Evolutionary conservation across 225 moss, liverwort and hornwort species (phyloP), one percentile per base, ranked within the genome.

Genomic region (Sphagnum contortum): DNA sequence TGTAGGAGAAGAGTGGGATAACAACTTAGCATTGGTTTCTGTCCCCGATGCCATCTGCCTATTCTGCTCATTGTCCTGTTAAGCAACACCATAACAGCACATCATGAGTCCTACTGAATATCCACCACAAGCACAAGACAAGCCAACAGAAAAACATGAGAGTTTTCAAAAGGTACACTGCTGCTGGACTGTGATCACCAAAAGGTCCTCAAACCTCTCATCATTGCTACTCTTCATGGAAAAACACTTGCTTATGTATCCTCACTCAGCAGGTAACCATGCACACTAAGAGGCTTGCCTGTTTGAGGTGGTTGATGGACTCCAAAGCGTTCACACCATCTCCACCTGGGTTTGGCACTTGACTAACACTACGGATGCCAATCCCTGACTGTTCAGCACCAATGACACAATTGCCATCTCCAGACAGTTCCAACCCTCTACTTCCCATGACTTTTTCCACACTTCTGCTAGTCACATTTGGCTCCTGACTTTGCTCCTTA

Each of bases 51-150:
- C 70, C 71, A 73, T 57, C 70, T 53, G 73, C 66, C 50, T 49
- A 58, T 50, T 73, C 77, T 84, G 80, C 75, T 76, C 77, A 70
- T 57, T 66, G 64, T 57, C 77, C 77, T 84, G 84, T 71, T 75
- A 29, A 29, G 29, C 29, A 29, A 29, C 61, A 71, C 64, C 75
- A 69, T 72, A 74, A 58, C 76, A 79, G 75, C 58, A 57, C 76
- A 71, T 80, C 73, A 71, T 66, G 69, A 80, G 75, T 75, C 64
- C 80, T 63, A 67, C 57, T 46, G 70, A 68, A 74, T 76, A 72
- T 75, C 72, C 44, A 45, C 47, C 58, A 11, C 58, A 3, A 29
- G 29, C 29, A 29, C 1, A 1, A 29, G 29, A 29, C 29, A 29
- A 29, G 29, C 29, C 29, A 29, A 29, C 29, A 29, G 29, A 29